phyloP scores from a whole-genome alignment of 176 grass and related monocot species.

The Cenchrus fungigraminus region DNA sequence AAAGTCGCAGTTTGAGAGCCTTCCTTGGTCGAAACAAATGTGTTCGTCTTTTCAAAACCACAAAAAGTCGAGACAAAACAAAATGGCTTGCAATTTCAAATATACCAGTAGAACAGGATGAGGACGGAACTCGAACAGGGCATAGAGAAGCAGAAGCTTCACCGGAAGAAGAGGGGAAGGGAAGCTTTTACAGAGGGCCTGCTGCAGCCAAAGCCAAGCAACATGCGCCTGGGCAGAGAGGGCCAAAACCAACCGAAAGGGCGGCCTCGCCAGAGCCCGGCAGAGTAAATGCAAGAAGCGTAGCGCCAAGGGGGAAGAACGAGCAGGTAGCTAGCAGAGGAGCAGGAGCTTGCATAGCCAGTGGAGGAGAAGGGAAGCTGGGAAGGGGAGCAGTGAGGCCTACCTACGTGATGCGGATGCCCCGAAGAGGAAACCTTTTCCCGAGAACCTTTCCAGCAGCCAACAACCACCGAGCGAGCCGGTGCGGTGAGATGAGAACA shows the following conservation, averaged over 20 bases:
- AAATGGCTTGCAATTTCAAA: constrained; percentile 11
- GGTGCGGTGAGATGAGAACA: neutral
- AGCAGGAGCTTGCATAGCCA: neutral
- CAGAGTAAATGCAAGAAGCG: constrained; percentile 15
- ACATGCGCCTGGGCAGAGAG: constrained; percentile 18
- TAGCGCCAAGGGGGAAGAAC: constrained; percentile 25
- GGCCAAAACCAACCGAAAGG: neutral
- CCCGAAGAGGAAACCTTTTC: constrained; percentile 43
- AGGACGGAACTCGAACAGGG: neutral
- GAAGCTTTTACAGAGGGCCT: constrained; percentile 13
- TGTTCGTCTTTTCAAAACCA: neutral
- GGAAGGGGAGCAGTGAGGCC: neutral
- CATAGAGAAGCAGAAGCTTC: neutral
- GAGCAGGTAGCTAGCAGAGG: neutral
- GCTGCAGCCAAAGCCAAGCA: constrained; percentile 2
- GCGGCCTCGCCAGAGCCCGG: neutral
- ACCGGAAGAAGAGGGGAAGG: neutral
- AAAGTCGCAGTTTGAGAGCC: neutral
- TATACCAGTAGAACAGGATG: neutral
- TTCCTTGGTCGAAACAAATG: neutral
- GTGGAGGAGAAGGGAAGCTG: neutral
- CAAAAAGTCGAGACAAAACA: neutral
- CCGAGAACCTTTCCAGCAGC: neutral
- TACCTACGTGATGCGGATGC: constrained; percentile 14
- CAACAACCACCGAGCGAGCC: neutral